Percentiles rank a stretch among this genome's conserved stretches.
Evolutionary conservation across 2,329 filamentous ascomycete species (phyloP).

Genomic region (Monilinia laxa): DNA sequence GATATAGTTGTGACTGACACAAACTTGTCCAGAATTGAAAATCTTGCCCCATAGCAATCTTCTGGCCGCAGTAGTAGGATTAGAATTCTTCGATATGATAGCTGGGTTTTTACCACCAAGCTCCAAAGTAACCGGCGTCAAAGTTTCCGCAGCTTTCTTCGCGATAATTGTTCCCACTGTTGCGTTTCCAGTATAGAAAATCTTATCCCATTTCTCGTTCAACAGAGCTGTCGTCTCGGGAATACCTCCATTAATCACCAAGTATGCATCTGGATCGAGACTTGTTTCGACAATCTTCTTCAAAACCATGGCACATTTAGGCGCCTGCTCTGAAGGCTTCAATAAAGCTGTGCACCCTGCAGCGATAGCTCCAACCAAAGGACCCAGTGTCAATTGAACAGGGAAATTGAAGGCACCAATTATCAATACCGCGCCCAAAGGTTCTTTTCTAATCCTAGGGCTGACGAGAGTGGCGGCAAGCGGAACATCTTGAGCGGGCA

Average conservation of each 20-base stretch:
- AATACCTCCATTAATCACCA: conserved; percentile 76
- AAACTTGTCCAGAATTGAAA: conserved; percentile 85
- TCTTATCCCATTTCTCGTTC: conserved; percentile 93
- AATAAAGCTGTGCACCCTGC: conserved; percentile 87
- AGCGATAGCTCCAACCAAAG: conserved; percentile 84
- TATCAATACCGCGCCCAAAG: conserved; percentile 76
- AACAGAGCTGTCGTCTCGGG: conserved; percentile 79
- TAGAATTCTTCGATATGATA: conserved; percentile 80
- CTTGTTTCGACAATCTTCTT: conserved; percentile 73
- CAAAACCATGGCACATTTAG: conserved; percentile 73
- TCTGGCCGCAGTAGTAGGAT: conserved; percentile 76
- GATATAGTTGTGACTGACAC: conserved; percentile 89
- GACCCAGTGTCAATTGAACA: conserved; percentile 73
- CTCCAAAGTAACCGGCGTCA: conserved; percentile 87
- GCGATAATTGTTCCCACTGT: conserved; percentile 82
- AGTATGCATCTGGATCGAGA: conserved; percentile 76
- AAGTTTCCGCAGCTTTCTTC: conserved; percentile 82
- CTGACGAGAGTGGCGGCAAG: conserved; percentile 67
- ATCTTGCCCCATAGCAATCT: conserved; percentile 88
- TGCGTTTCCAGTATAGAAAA: conserved; percentile 88
- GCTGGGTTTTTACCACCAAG: conserved; percentile 90
- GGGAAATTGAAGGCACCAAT: conserved; percentile 97
- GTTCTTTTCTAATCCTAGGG: conserved; percentile 81
- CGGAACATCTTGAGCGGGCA: conserved; percentile 68
- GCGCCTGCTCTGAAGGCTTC: conserved; percentile 85